Evolutionary conservation across 1,284 basidiomycete genomes (phyloP), one percentile per base, ranked within the genome.

Genomic region (Coniferiporia sulphurascens): DNA sequence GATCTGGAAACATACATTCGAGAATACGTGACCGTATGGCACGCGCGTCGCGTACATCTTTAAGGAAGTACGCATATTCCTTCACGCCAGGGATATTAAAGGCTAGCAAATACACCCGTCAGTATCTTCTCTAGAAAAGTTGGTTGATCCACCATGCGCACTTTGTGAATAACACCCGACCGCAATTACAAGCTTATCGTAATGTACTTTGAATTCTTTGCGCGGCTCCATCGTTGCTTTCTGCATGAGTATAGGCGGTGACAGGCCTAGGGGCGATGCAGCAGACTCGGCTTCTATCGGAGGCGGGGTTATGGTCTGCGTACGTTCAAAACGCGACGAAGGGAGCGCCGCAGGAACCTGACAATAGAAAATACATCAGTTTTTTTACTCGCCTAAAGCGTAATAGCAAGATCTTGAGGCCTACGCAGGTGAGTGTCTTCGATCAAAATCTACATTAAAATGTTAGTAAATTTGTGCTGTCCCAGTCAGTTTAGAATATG

Each of bases 161-260:
- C 86, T 94, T 67, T 93, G 91, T 1, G 83, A 85, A 72, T 95
- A 94, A 55, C 87, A 85, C 0, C 93, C 93, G 1, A 93, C 90
- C 1, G 89, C 84, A 56, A 95, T 84, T 48, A 95, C 83, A 4
- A 96, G 79, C 70, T 89, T 91, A 73, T 95, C 92, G 67, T 89
- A 93, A 54, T 72, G 72, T 60, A 93, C 54, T 12, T 76, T 73
- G 67, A 88, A 86, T n/a, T 56, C 53, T 19, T 56, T 54, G 27
- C 49, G 59, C 3, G 44, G 66, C 63, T 50, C 49, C 52, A 32
- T 22, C 1, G 62, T 62, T 34, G 48, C 64, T 12, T 52, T 60
- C 35, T 58, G 58, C 19, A 48, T 46, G 34, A 41, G 44, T n/a
- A 46, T 59, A 17, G 60, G 34, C 36, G 38, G 49, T 35, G 43